These are phyloP conservation scores for Quercus tomentella DNA, from an alignment of 331 rosid species.

Conservation along the genomic window DNA sequence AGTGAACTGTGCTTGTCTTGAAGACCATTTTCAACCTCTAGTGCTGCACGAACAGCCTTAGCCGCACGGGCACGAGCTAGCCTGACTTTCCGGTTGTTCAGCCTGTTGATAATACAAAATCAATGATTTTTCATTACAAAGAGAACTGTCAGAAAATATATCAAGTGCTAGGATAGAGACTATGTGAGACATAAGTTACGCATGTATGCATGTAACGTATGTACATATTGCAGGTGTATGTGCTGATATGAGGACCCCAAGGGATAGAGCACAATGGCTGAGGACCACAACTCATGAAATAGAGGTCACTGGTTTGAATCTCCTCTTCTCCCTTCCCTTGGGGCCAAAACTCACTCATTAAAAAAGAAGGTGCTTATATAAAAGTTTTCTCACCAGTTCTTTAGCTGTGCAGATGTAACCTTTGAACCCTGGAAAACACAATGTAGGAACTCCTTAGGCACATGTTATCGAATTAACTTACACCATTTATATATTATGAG, in stretches of 20 bases:
- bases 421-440: slow-evolving; percentile 78
- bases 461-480: slow-evolving; percentile 3
- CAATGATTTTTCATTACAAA: slow-evolving; percentile 1
- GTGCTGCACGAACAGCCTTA: slow-evolving; percentile 51
- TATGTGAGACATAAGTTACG: no score
- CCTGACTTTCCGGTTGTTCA: slow-evolving; percentile 92
- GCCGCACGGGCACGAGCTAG: slow-evolving; percentile 64
- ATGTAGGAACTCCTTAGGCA: slow-evolving; percentile 32
- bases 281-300: no score
- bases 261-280: no score
- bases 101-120: slow-evolving; percentile 43
- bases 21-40: slow-evolving; percentile 40
- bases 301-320: no score
- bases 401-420: slow-evolving; percentile 81
- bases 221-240: neutral
- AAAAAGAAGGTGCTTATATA: neutral
- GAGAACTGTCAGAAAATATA: neutral
- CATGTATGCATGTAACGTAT: neutral
- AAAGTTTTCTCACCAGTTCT: slow-evolving; percentile 68
- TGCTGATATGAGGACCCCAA: neutral
- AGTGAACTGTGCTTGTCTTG: slow-evolving; percentile 50
- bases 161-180: neutral
- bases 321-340: no score
- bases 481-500: slow-evolving; percentile 5
- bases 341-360: neutral